A percentile compares a stretch with the other conserved stretches of the same genome.
These are phyloP conservation scores for Rugonectria rugulosa DNA, from an alignment of 2,329 filamentous ascomycete genomes.

Conservation along the genomic window DNA sequence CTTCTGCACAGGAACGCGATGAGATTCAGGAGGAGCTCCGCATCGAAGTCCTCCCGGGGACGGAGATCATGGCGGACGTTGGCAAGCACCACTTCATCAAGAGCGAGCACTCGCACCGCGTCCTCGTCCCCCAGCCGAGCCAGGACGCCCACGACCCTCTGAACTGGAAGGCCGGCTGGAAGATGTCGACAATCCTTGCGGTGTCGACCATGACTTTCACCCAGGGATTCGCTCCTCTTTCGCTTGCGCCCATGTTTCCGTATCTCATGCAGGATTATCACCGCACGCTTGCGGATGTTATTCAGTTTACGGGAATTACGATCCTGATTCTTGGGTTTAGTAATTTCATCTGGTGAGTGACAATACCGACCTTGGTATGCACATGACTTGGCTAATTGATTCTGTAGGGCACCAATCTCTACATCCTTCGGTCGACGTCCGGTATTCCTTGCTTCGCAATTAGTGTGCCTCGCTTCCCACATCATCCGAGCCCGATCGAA, in stretches of 20 bases:
- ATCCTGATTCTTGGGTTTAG: slow-evolving; percentile 21
- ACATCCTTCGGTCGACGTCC: not conserved
- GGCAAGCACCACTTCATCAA: slow-evolving; percentile 27
- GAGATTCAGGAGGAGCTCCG: slow-evolving; percentile 27
- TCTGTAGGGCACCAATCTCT: slow-evolving; percentile 3
- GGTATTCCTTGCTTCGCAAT: not conserved
- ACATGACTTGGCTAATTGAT: not conserved
- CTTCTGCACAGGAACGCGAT: no score
- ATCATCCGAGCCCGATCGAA: not conserved
- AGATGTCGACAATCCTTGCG: slow-evolving; percentile 3
- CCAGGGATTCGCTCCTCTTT: slow-evolving; percentile 4
- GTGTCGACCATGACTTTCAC: slow-evolving; percentile 13
- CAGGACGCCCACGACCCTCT: slow-evolving; percentile 6
- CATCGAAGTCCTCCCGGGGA: slow-evolving; percentile 26
- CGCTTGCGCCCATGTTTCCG: slow-evolving; percentile 2
- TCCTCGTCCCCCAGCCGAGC: slow-evolving; percentile 26
- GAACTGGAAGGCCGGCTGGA: slow-evolving; percentile 4
- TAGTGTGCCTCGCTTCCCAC: not conserved
- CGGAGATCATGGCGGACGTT: slow-evolving; percentile 31
- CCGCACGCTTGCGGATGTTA: slow-evolving; percentile 3
- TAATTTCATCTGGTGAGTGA: slow-evolving; percentile 17
- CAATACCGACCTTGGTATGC: not conserved
- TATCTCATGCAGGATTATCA: slow-evolving; percentile 8
- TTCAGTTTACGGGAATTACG: slow-evolving; percentile 17
- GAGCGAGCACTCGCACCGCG: slow-evolving; percentile 20